These are phyloP conservation scores for Ramaria sp. DNA, from an alignment of 768 basidiomycete species.

Conservation along the genomic window DNA sequence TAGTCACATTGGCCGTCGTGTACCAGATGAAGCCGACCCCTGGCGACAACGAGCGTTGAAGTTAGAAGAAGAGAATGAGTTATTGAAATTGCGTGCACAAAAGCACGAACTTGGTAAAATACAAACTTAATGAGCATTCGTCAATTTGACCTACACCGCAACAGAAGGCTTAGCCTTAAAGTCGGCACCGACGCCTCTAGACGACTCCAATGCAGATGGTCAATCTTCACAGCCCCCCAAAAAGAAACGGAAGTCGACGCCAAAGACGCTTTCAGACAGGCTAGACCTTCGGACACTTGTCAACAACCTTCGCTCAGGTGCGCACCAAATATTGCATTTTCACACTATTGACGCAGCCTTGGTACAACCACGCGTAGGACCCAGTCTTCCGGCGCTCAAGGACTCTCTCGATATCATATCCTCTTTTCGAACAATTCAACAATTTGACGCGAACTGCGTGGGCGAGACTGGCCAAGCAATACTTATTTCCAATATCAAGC, in stretches of 20 bases:
- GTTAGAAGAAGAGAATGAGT: slow-evolving; percentile 5
- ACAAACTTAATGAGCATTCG: background rate
- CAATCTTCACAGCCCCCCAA: background rate
- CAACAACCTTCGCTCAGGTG: slow-evolving; percentile 1
- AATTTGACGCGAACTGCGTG: background rate
- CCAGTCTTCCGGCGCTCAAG: background rate
- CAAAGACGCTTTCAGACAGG: background rate
- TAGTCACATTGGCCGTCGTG: background rate
- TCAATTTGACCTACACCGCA: background rate
- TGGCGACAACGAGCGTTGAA: slow-evolving; percentile 1
- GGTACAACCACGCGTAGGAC: background rate
- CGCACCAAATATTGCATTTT: background rate
- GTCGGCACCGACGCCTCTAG: background rate
- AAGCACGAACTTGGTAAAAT: slow-evolving; percentile 6
- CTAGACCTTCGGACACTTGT: background rate
- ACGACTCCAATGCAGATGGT: background rate
- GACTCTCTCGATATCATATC: slow-evolving; percentile 7
- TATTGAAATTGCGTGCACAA: slow-evolving; percentile 1
- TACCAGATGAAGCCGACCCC: background rate
- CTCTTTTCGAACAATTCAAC: slow-evolving; percentile 1
- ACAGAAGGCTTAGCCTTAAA: background rate
- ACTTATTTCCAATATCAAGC: slow-evolving; percentile 4
- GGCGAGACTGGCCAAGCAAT: background rate
- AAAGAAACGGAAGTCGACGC: background rate
- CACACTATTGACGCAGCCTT: background rate